These are phyloP conservation scores for Alternaria metachromatica DNA, from an alignment of 2,329 filamentous ascomycete genomes.

Conservation along the genomic window DNA sequence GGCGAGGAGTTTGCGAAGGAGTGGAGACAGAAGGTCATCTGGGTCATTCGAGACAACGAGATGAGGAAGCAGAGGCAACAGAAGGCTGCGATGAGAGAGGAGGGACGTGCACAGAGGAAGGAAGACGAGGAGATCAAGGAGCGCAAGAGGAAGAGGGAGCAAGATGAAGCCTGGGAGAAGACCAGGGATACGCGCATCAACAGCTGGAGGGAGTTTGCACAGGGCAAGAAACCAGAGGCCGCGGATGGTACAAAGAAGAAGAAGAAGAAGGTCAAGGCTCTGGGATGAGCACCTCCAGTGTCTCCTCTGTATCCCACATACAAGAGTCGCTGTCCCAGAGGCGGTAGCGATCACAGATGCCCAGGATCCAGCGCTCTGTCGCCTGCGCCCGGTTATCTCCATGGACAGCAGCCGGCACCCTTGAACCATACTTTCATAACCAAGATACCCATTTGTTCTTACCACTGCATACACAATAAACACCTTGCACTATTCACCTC, in stretches of 20 bases:
- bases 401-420: background rate
- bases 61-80: constrained; percentile 81
- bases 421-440: background rate
- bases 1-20: constrained; percentile 80
- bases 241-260: constrained; percentile 54
- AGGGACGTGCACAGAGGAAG: constrained; percentile 85
- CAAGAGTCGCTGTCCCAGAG: background rate
- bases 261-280: constrained; percentile 61
- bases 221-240: constrained; percentile 62
- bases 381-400: background rate
- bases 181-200: constrained; percentile 89
- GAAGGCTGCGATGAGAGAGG: constrained; percentile 95
- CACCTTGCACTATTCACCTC: background rate
- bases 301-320: background rate
- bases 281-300: constrained; percentile 50
- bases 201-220: constrained; percentile 92
- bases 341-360: background rate
- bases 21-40: constrained; percentile 89
- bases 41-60: constrained; percentile 93
- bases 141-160: constrained; percentile 71
- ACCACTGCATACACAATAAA: background rate
- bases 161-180: constrained; percentile 94
- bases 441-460: constrained; percentile 5
- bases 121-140: constrained; percentile 82
- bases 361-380: background rate